These are phyloP conservation scores for Clarkia xantiana DNA, from an alignment of 345 rosid species.

Conservation along the genomic window DNA sequence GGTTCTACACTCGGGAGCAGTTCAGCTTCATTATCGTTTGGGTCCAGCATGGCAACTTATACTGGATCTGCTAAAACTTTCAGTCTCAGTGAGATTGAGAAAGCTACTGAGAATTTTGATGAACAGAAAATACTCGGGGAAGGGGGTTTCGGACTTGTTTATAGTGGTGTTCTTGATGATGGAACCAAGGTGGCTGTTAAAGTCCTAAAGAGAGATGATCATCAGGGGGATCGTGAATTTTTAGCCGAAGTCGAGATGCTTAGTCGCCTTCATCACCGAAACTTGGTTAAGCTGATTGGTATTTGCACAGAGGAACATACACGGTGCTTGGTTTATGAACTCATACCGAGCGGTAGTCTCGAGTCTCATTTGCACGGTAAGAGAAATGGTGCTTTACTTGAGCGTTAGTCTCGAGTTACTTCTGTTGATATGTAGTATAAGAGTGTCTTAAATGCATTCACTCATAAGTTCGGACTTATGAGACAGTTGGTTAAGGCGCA, in stretches of 20 bases:
- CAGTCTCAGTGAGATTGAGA: conserved; percentile 55
- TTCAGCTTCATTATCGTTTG: conserved; percentile 69
- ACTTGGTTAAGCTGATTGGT: conserved; percentile 83
- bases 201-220: conserved; percentile 86
- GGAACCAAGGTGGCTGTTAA: conserved; percentile 83
- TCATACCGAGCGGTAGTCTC: conserved; percentile 90
- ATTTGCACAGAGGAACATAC: conserved; percentile 74
- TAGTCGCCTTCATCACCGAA: conserved; percentile 93
- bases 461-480: too few species aligned
- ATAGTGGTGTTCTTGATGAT: conserved; percentile 70
- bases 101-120: conserved; percentile 64
- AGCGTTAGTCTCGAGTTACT: too few species aligned
- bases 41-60: conserved; percentile 67
- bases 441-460: too few species aligned
- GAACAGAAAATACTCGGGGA: conserved; percentile 68
- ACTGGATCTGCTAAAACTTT: conserved; percentile 84
- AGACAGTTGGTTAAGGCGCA: too few species aligned
- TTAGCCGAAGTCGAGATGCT: conserved; percentile 97
- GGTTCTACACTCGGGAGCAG: conserved; percentile 55
- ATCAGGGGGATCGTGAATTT: conserved; percentile 84
- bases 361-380: conserved; percentile 94
- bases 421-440: too few species aligned
- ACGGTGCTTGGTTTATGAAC: conserved; percentile 86
- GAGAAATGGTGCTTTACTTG: not conserved
- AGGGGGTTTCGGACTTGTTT: conserved; percentile 92